Conservation (phyloP, 73 alveolate genomes). For the Paramecium sonneborni region DNA sequence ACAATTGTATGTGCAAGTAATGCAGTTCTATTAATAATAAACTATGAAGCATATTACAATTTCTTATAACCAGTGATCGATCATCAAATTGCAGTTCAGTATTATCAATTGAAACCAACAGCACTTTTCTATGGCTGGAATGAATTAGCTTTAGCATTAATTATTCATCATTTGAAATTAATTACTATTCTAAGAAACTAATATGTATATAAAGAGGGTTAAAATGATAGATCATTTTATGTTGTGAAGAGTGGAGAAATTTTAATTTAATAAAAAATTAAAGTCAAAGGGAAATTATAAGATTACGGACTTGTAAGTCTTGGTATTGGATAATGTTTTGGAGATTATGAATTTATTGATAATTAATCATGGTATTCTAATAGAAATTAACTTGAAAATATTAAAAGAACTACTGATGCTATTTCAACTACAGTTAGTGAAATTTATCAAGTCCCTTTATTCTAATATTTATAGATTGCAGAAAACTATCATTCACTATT, state of each 20-base stretch:
- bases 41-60: neutral
- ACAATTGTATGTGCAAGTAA: conserved; percentile 21
- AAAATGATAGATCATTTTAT: neutral
- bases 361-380: neutral
- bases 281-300: neutral
- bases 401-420: conserved; percentile 10
- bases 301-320: neutral
- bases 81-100: neutral
- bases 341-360: conserved; percentile 32
- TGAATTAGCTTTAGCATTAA: neutral
- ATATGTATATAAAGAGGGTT: neutral
- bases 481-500: neutral
- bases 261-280: neutral
- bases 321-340: conserved; percentile 38
- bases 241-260: conserved; percentile 21
- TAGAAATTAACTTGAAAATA: neutral
- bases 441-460: neutral
- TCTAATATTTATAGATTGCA: neutral
- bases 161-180: conserved; percentile 27
- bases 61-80: conserved; percentile 5
- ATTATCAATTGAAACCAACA: conserved; percentile 1
- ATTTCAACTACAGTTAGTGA: neutral
- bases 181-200: neutral
- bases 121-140: conserved; percentile 12
- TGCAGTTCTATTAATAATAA: neutral